Evolutionary conservation across 768 basidiomycete species (phyloP).

Genomic region (Boletales sp.): DNA sequence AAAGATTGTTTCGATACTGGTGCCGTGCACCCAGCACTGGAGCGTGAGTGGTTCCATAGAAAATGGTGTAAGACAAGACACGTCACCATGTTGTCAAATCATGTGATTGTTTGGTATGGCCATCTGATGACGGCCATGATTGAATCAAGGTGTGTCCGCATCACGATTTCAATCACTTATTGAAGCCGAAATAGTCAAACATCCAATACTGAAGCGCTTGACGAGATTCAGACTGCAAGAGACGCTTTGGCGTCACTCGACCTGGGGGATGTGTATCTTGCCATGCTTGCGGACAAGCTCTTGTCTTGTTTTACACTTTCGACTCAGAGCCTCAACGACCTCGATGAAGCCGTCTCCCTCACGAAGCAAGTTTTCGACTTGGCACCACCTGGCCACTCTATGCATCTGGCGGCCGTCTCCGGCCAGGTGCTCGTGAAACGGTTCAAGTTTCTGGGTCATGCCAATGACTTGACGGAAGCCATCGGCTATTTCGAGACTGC

Average conservation of each 20-base stretch:
- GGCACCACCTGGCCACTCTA: slow-evolving; percentile 18
- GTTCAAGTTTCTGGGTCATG: slow-evolving; percentile 19
- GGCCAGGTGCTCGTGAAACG: slow-evolving; percentile 15
- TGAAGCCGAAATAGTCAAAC: too few species aligned
- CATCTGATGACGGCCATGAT: too few species aligned
- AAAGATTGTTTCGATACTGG: too few species aligned
- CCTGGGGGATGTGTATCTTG: slow-evolving; percentile 8
- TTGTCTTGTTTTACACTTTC: slow-evolving; percentile 20
- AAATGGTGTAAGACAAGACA: too few species aligned
- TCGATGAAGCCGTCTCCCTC: slow-evolving; percentile 23
- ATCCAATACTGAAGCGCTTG: not conserved
- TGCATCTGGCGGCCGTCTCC: slow-evolving; percentile 12
- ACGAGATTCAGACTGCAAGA: slow-evolving; percentile 11
- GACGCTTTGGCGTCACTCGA: slow-evolving; percentile 6
- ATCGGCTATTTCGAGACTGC: slow-evolving; percentile 10
- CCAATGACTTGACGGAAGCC: slow-evolving; percentile 21
- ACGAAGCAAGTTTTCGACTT: slow-evolving; percentile 17
- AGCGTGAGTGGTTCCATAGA: too few species aligned
- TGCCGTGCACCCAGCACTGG: too few species aligned
- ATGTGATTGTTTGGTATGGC: too few species aligned
- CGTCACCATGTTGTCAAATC: too few species aligned
- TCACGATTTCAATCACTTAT: too few species aligned
- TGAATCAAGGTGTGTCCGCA: too few species aligned
- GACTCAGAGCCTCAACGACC: slow-evolving; percentile 19
- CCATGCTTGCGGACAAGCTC: slow-evolving; percentile 8